These are phyloP conservation scores for Yamadazyma sp. DNA, from an alignment of 1,139 yeast species.

Conservation along the genomic window DNA sequence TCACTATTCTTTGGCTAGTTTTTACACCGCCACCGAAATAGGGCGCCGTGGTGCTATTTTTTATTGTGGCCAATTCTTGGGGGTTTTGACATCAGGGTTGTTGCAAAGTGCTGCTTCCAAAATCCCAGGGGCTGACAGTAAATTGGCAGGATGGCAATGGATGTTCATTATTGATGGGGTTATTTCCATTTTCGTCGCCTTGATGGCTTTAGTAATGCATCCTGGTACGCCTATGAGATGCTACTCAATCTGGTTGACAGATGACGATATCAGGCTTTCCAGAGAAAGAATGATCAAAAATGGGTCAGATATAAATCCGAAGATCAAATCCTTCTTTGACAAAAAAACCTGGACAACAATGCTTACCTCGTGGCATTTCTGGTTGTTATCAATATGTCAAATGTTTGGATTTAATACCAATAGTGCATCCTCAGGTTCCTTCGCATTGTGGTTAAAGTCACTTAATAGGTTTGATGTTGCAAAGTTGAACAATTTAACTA, in stretches of 20 bases:
- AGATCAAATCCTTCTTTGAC: conserved; percentile 24
- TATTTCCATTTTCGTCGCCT: conserved; percentile 32
- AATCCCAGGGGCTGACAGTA: conserved; percentile 23
- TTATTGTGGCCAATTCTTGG: conserved; percentile 28
- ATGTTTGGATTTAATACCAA: conserved; percentile 32
- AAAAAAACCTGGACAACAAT: conserved; percentile 23
- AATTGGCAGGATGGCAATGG: conserved; percentile 36
- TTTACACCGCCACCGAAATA: conserved; percentile 20
- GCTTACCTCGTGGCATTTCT: conserved; percentile 26
- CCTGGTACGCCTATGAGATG: conserved; percentile 33
- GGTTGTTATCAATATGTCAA: conserved; percentile 21
- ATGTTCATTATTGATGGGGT: conserved; percentile 40
- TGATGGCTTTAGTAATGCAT: conserved; percentile 24
- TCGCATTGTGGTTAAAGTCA: conserved; percentile 50
- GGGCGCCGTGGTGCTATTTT: conserved; percentile 51
- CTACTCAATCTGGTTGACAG: conserved; percentile 28
- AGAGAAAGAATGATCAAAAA: conserved; percentile 25
- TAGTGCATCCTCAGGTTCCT: conserved; percentile 47
- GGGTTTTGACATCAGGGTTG: conserved; percentile 36
- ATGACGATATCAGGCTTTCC: conserved; percentile 28
- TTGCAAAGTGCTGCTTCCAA: conserved; percentile 33
- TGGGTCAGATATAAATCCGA: conserved; percentile 21
- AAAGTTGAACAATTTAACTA: conserved; percentile 38
- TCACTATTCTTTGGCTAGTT: conserved; percentile 49
- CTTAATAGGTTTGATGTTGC: conserved; percentile 36